phyloP scores from a whole-genome alignment of 73 alveolate genomes.

The Tetrahymena elliotti region DNA sequence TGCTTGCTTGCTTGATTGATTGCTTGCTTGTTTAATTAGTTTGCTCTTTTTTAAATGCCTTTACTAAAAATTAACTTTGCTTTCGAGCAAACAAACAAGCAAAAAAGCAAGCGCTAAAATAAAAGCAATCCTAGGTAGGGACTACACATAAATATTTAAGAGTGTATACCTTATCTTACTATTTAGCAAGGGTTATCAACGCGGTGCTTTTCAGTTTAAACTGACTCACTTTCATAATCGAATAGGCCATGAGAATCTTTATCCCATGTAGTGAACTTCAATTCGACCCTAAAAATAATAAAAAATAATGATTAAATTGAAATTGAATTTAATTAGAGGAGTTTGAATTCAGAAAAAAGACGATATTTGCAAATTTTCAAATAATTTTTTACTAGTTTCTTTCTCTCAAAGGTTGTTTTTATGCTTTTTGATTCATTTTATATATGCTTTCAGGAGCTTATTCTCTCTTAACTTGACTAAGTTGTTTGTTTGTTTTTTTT shows the following conservation, averaged over 20 bases:
- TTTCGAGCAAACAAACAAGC: background rate
- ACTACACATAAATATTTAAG: background rate
- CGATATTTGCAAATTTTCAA: background rate
- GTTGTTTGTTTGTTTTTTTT: background rate
- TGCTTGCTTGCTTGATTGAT: no score
- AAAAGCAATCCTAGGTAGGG: background rate
- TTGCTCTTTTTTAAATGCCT: background rate
- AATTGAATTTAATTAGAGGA: background rate
- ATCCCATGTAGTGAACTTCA: constrained; percentile 26
- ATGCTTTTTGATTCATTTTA: background rate
- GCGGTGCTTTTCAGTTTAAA: background rate
- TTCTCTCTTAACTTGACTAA: background rate
- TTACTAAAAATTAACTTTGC: background rate
- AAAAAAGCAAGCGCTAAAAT: background rate
- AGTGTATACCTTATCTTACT: constrained; percentile 8
- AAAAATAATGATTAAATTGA: background rate
- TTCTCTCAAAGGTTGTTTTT: background rate
- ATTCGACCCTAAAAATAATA: constrained; percentile 3
- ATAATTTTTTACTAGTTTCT: background rate
- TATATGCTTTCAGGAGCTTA: background rate
- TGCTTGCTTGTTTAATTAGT: no score
- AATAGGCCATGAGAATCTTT: constrained; percentile 34
- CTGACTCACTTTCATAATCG: constrained; percentile 24
- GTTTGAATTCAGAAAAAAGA: background rate
- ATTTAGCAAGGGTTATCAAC: background rate